Base-by-base conservation (phyloP, 306 rosid genomes). In the Oemleria cerasiformis region DNA sequence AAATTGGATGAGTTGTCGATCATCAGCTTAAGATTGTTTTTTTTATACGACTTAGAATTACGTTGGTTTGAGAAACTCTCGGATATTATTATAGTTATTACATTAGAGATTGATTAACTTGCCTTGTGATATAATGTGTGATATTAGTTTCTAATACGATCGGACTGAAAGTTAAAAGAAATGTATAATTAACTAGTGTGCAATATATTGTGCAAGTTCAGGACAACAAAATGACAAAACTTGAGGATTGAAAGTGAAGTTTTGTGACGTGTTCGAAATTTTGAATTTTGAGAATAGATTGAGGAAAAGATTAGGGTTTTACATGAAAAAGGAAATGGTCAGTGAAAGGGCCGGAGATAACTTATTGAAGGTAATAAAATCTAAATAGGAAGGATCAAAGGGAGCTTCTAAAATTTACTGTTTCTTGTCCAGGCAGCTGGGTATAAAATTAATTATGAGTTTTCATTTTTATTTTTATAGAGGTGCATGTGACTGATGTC, bases 221-320 rank as follows among this genome's bases (percentile, higher is more conserved):
- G 5, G 66, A 61, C 66, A 61, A 25, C 66, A 61, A 61, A 36
- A 9, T 38, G 44, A 44, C 66, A 38, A 61, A 61, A n/a, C 50
- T 7, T 59, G 64, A 59, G 64, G 64, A 25, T 34, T 36, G 21
- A 17, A 41, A 34, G 9, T 36, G 23, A 61, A 17, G 5, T 61
- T 21, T 21, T 36, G 16, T 38, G 66, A 61, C 66, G 38, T 30
- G 3, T 30, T 30, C 2, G 8, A 59, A 34, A 59, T 17, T 9
- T 38, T 23, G 25, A 25, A 45, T 45, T 12, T 45, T 45, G 50
- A 45, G 50, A 12, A 45, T 12, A 15, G 50, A 12, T 57, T 13
- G 64, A 34, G 20, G 4, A 39, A 15, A 34, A 15, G 11, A 34
- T 34, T 15, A 7, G 20, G 21, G 9, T 17, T 59, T 9, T 30